Evolutionary conservation across 1,284 basidiomycete species (phyloP), one percentile per base, ranked within the genome.

Genomic region (Austroboletus olivaceoglutinosus): DNA sequence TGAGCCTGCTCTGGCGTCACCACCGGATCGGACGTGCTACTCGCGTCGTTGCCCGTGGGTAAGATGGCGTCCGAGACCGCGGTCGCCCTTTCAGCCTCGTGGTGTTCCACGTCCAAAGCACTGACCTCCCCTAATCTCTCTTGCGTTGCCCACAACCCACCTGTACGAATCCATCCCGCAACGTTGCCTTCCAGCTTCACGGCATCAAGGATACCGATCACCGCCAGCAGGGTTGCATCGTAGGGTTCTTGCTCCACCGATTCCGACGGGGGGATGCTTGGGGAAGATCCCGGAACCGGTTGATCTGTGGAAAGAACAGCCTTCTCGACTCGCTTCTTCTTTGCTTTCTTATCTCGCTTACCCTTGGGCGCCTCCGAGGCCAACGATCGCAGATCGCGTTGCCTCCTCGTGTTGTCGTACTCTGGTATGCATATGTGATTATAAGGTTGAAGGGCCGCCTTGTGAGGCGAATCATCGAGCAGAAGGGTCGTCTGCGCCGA

Each of bases 401-500:
- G 67, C 13, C 84, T 75, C 58, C 70, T 68, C 5, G 66, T 63
- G 2, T 68, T 67, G 10, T 75, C 72, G 60, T 91, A 92, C 62
- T 91, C 89, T 2, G 72, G 73, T 51, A 92, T 76, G 59, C 83
- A 87, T 16, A 91, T 69, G 59, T 92, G 89, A 62, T 89, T 92
- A 71, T 79, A 87, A 0, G 91, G 91, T 61, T 94, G 92, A 27
- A 89, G 70, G 18, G 73, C 75, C 0, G 89, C 91, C 65, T 94
- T 94, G 39, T 75, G 73, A 8, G 81, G 78, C 3, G 89, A 91
- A 64, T 94, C 91, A 62, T 94, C 91, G 15, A 94, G 74, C 16
- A 94, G 77, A 18, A 94, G 68, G 0, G 91, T 93, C 2, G 87
- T 86, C 16, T 71, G 61, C 0, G 85, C 80, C 0, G 83, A 85